Evolutionary conservation across 2,329 filamentous ascomycete genomes (phyloP).

Genomic region (Scorias spongiosa): DNA sequence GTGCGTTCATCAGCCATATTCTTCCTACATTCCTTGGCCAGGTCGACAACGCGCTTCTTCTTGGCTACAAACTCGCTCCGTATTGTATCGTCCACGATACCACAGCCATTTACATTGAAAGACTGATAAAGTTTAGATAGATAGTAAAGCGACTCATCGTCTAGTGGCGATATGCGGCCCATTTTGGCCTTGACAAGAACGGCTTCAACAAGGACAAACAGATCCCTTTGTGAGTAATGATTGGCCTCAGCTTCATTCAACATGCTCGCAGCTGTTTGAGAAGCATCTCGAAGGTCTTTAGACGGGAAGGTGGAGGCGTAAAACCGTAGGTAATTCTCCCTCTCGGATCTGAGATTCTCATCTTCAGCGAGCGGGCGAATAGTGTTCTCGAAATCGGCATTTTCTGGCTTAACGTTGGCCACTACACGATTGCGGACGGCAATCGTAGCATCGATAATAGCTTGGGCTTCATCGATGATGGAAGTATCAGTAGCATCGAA

Average conservation of each 20-base stretch:
- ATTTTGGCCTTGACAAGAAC: neutral
- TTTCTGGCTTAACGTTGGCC: neutral
- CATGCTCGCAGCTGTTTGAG: neutral
- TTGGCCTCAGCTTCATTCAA: constrained; percentile 1
- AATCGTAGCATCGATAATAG: neutral
- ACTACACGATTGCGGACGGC: neutral
- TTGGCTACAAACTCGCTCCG: constrained; percentile 1
- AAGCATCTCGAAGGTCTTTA: constrained; percentile 1
- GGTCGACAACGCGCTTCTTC: constrained; percentile 1
- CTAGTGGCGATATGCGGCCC: neutral
- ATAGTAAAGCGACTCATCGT: constrained; percentile 1
- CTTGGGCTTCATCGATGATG: neutral
- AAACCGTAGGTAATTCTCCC: constrained; percentile 1
- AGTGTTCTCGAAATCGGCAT: constrained; percentile 1
- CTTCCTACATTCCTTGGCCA: constrained; percentile 1
- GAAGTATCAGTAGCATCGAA: neutral
- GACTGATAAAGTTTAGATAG: constrained; percentile 1
- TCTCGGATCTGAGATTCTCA: constrained; percentile 1
- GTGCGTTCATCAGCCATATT: neutral
- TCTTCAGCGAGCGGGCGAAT: constrained; percentile 1
- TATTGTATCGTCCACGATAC: neutral
- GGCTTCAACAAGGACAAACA: neutral
- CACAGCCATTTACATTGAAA: constrained; percentile 1
- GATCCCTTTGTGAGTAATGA: neutral
- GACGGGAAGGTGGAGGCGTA: constrained; percentile 1